These are phyloP conservation scores for Curvularia sp. DNA, from an alignment of 2,329 filamentous ascomycete species.

Conservation along the genomic window DNA sequence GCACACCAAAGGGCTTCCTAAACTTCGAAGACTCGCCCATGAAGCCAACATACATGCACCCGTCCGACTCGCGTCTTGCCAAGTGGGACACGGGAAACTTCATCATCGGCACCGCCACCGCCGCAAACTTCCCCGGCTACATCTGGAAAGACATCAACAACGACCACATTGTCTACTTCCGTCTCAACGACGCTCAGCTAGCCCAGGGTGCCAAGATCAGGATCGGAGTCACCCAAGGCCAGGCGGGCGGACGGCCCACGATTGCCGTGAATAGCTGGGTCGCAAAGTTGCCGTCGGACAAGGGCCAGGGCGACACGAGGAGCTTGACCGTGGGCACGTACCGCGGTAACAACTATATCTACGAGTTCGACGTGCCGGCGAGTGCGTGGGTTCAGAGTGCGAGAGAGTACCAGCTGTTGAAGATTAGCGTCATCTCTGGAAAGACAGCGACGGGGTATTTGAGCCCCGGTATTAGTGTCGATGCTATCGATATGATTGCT, in stretches of 20 bases:
- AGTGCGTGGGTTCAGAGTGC: constrained; percentile 30
- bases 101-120: constrained; percentile 27
- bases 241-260: constrained; percentile 27
- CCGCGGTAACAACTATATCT: constrained; percentile 34
- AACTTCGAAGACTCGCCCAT: constrained; percentile 57
- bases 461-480: constrained; percentile 30
- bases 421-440: constrained; percentile 30
- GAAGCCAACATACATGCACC: constrained; percentile 56
- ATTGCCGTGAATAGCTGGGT: constrained; percentile 29
- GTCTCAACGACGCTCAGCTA: constrained; percentile 28
- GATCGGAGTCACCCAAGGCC: constrained; percentile 33
- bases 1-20: constrained; percentile 63
- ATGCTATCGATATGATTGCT: constrained; percentile 30
- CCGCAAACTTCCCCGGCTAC: constrained; percentile 50
- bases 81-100: constrained; percentile 33
- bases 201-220: constrained; percentile 33
- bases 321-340: constrained; percentile 35
- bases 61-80: constrained; percentile 44
- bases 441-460: constrained; percentile 32
- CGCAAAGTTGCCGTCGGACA: constrained; percentile 23
- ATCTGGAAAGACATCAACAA: constrained; percentile 56
- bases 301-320: constrained; percentile 30
- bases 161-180: constrained; percentile 54
- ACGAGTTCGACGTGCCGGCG: constrained; percentile 34
- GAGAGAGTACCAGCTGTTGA: constrained; percentile 30